These are phyloP conservation scores for Amylocarpus encephaloides DNA, from an alignment of 2,329 filamentous ascomycete species.

Conservation along the genomic window DNA sequence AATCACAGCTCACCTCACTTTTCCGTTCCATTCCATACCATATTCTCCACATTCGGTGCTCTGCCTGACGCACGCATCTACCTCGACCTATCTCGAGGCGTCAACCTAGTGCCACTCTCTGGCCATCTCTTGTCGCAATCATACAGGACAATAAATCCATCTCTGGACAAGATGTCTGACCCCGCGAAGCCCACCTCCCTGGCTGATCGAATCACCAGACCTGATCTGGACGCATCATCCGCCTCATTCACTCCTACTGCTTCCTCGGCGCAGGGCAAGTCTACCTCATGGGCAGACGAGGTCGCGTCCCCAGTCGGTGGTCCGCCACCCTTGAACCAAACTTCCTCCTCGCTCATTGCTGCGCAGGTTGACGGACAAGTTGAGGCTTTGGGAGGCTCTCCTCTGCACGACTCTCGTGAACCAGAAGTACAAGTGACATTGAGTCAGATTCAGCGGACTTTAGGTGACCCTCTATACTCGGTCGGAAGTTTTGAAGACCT, in stretches of 20 bases:
- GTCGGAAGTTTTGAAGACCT: constrained; percentile 79
- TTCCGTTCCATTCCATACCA: neutral
- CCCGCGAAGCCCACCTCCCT: constrained; percentile 34
- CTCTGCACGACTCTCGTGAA: constrained; percentile 64
- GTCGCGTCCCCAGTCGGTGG: constrained; percentile 27
- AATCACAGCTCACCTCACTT: neutral
- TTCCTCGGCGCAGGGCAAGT: neutral
- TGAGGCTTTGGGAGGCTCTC: constrained; percentile 38
- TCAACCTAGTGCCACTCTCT: neutral
- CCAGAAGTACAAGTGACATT: constrained; percentile 86
- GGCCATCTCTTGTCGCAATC: neutral
- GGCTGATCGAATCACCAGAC: constrained; percentile 41
- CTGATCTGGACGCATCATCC: constrained; percentile 20
- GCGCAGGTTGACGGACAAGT: constrained; percentile 42
- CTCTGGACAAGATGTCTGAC: constrained; percentile 16
- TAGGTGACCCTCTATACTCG: constrained; percentile 81
- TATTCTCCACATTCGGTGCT: neutral
- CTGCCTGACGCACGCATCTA: neutral
- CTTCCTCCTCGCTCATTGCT: constrained; percentile 7
- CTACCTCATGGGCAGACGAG: constrained; percentile 38
- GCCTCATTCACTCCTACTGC: constrained; percentile 15
- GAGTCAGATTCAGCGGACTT: constrained; percentile 79
- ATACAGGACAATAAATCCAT: too few species aligned
- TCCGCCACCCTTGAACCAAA: constrained; percentile 8
- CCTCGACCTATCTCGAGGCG: neutral